Evolutionary conservation across 129 eudicot species (phyloP).

Genomic region (Lactuca saligna): DNA sequence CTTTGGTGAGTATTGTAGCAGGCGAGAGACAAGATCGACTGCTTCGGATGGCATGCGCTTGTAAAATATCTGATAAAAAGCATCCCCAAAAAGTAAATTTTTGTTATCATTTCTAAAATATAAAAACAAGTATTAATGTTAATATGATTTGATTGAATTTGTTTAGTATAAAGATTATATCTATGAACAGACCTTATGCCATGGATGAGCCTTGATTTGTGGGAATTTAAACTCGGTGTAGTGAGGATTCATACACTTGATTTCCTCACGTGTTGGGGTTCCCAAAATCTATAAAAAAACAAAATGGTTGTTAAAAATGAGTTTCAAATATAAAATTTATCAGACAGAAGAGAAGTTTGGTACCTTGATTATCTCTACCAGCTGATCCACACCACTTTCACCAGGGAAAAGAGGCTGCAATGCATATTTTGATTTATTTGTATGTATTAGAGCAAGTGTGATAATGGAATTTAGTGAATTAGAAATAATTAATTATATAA

Average conservation of each 20-base stretch:
- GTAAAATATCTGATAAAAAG: constrained; percentile 65
- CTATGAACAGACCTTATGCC: constrained; percentile 80
- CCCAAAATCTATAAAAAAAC: constrained; percentile 62
- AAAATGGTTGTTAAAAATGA: not conserved
- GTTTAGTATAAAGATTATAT: too few species aligned
- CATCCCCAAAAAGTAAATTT: constrained; percentile 15
- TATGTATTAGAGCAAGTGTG: constrained; percentile 8
- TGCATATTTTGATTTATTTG: not conserved
- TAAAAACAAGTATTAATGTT: too few species aligned
- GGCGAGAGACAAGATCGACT: constrained; percentile 82
- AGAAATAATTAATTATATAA: not conserved
- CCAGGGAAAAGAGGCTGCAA: constrained; percentile 98
- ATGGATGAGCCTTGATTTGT: constrained; percentile 97
- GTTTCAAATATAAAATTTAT: not conserved
- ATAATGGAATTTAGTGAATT: constrained; percentile 4
- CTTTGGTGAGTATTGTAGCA: constrained; percentile 92
- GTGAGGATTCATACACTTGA: constrained; percentile 97
- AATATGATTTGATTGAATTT: too few species aligned
- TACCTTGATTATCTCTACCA: constrained; percentile 93
- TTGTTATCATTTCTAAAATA: not conserved
- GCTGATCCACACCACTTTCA: constrained; percentile 97
- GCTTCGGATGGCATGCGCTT: constrained; percentile 89
- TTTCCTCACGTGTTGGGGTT: constrained; percentile 97
- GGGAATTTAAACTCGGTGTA: constrained; percentile 94
- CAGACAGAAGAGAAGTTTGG: not conserved